These are phyloP conservation scores for Tricholoma matsutake DNA, from an alignment of 768 basidiomycete species.

Conservation along the genomic window DNA sequence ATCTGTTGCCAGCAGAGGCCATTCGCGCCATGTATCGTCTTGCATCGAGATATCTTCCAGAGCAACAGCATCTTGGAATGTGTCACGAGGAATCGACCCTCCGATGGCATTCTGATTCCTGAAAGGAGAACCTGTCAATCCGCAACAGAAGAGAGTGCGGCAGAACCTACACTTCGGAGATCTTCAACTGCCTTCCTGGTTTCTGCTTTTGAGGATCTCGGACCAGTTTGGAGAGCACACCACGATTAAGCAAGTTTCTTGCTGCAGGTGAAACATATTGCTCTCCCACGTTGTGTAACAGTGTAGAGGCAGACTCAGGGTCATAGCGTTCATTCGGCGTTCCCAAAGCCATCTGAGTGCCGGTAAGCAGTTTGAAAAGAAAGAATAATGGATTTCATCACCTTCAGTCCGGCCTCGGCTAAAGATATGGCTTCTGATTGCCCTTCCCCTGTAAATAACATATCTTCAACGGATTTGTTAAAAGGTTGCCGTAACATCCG, in stretches of 20 bases:
- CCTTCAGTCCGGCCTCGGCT: constrained; percentile 75
- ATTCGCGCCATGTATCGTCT: constrained; percentile 61
- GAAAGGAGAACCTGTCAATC: constrained; percentile 1
- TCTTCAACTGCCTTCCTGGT: constrained; percentile 74
- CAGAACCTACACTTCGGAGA: constrained; percentile 60
- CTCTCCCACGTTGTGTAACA: constrained; percentile 59
- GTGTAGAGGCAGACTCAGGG: constrained; percentile 48
- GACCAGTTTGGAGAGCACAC: constrained; percentile 63
- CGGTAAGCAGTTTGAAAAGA: neutral
- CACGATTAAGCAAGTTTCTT: constrained; percentile 57
- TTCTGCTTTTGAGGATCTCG: constrained; percentile 59
- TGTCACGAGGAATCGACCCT: constrained; percentile 59
- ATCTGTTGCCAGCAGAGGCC: constrained; percentile 77
- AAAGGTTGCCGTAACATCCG: constrained; percentile 57
- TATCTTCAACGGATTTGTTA: constrained; percentile 38
- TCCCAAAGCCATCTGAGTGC: constrained; percentile 68
- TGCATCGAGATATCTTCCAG: constrained; percentile 55
- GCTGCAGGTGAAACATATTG: constrained; percentile 53
- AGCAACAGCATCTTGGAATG: constrained; percentile 68
- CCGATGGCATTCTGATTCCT: constrained; percentile 70
- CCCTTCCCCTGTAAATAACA: constrained; percentile 27
- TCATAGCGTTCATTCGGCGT: constrained; percentile 70
- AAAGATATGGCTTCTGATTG: constrained; percentile 42
- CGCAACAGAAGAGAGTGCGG: neutral
- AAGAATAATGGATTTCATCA: constrained; percentile 16